phyloP scores from a whole-genome alignment of 164 flowering plant genomes.

The Dillenia suffruticosa region DNA sequence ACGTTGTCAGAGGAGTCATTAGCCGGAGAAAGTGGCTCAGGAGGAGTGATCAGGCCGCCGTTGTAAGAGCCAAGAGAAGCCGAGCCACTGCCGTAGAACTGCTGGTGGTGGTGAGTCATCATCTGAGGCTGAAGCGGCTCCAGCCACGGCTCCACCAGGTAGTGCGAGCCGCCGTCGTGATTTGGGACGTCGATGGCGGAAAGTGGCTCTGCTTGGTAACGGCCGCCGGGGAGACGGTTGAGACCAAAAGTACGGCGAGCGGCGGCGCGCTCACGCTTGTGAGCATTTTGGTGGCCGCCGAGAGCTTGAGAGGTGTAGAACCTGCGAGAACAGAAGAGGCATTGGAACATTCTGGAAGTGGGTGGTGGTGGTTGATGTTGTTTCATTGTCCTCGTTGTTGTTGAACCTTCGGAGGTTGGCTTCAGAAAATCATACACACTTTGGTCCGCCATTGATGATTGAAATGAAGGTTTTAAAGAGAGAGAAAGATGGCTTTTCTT shows the following conservation, averaged over 20 bases:
- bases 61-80: background rate
- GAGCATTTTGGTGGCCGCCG: constrained; percentile 81
- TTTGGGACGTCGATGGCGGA: background rate
- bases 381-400: background rate
- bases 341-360: constrained; percentile 29
- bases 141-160: constrained; percentile 3
- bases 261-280: constrained; percentile 65
- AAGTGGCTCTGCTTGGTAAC: background rate
- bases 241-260: constrained; percentile 23
- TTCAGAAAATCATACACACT: constrained; percentile 30
- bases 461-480: constrained; percentile 5
- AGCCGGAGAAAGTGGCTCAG: constrained; percentile 6
- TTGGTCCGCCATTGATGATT: constrained; percentile 33
- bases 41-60: background rate
- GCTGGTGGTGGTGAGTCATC: too few species aligned
- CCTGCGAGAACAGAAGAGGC: constrained; percentile 55
- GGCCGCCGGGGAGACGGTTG: background rate
- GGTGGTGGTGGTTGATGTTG: background rate
- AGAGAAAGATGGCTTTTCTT: constrained; percentile 2
- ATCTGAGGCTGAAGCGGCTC: constrained; percentile 9
- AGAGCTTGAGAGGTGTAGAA: constrained; percentile 70
- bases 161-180: background rate
- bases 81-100: background rate
- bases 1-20: constrained; percentile 7
- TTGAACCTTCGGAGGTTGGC: constrained; percentile 7